Base-by-base conservation (phyloP, 2,329 filamentous ascomycete species). In the Hypoxylon sp. region DNA sequence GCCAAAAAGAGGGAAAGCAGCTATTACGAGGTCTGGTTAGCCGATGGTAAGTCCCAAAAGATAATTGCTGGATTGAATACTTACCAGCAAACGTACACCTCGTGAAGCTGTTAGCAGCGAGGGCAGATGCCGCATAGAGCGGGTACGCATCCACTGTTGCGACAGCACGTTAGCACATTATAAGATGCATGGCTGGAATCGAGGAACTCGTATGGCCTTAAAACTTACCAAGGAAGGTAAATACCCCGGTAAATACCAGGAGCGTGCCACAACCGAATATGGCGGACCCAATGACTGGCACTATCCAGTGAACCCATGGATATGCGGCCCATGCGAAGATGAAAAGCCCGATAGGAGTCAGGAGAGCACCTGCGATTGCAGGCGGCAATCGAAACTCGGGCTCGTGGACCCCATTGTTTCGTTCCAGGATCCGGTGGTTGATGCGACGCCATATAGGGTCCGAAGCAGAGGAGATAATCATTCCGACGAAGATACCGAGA, bases 311-410 rank as follows among this genome's bases (percentile, higher is more conserved):
- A 54, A 97, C 87, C 73, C 80, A 86, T 1, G 90, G 80, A 78
- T 90, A 95, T 13, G 92, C 91, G 3, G 92, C 94, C 92, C 94
- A 97, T 7, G 89, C 94, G 81, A 97, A 97, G 81, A 93, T 92
- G 79, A 98, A 97, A 14, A 98, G 82, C 6, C 93, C 93, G 62
- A 92, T 83, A 4, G 94, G 93, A 33, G 96, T 93, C 8, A 97
- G 81, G 49, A 94, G 80, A 0, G 90, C 90, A n/a, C 95, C 95
- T 6, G 85, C 78, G 57, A 95, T 91, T 20, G 90, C 88, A 35
- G 93, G 89, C 6, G 93, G 92, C 35, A 98, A 86, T 68, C 94
- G 89, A 82, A 92, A 97, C 81, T 98, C 95, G 7, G 95, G 95
- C 83, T 97, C 93, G 66, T 89, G 91, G 54, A 86, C 83, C 5